Conservation (phyloP, 257 asterid genomes). For the Hygrophila difformis region DNA sequence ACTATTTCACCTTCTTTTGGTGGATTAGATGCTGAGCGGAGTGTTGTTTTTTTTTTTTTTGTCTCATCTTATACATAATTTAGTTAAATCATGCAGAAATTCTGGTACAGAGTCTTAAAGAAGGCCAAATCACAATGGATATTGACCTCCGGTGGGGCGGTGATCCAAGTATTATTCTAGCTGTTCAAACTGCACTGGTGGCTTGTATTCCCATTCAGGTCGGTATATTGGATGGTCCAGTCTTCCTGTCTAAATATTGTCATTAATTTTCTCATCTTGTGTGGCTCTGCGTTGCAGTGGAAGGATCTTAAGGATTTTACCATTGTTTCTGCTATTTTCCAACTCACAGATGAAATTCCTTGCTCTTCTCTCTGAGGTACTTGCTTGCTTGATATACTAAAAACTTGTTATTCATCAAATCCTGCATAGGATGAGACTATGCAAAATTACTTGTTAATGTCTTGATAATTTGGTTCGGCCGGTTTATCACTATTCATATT, state of each 20-base stretch:
- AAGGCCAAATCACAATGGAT: constrained; percentile 98
- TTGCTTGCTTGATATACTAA: too few relatives aligned
- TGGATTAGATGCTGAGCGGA: too few relatives aligned
- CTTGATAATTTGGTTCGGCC: neutral
- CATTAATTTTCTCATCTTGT: constrained; percentile 6
- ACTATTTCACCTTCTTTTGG: too few relatives aligned
- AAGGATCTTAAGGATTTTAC: constrained; percentile 97
- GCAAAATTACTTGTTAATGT: neutral
- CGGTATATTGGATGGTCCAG: constrained; percentile 13
- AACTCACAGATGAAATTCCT: constrained; percentile 92
- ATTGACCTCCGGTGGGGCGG: constrained; percentile 99
- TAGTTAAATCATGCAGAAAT: constrained; percentile 52
- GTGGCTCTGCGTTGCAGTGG: constrained; percentile 40
- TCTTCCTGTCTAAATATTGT: constrained; percentile 1
- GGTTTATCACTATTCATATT: too few relatives aligned
- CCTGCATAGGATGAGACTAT: neutral
- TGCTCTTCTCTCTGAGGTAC: constrained; percentile 94
- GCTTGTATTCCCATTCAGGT: constrained; percentile 99
- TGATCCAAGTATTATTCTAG: constrained; percentile 89
- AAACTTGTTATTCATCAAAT: too few relatives aligned
- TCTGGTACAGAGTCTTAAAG: constrained; percentile 95
- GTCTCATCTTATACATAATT: constrained; percentile 15
- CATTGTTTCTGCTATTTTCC: constrained; percentile 88
- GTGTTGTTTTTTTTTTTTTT: too few relatives aligned
- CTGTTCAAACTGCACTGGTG: constrained; percentile 89